A percentile compares a stretch with the other conserved stretches of the same genome.
Conservation (phyloP, 2,329 filamentous ascomycete species). For the Fusarium keratoplasticum region DNA sequence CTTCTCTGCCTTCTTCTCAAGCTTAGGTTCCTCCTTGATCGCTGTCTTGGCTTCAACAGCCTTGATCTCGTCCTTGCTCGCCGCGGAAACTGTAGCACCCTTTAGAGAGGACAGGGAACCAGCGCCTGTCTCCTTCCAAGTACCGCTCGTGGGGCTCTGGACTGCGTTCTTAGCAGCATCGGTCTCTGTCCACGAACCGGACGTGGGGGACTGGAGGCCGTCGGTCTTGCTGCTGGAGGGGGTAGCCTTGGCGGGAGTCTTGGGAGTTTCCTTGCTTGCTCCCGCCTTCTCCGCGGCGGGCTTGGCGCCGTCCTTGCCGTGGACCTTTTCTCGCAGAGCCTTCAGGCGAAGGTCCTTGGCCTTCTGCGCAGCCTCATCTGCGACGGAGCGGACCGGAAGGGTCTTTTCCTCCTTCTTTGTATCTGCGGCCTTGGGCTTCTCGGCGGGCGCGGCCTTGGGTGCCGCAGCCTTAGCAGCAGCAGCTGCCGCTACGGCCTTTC, state of each 20-base stretch:
- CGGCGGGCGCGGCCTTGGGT: slow-evolving; percentile 31
- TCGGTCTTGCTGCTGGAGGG: slow-evolving; percentile 28
- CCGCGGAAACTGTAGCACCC: slow-evolving; percentile 49
- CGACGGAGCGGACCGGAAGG: slow-evolving; percentile 65
- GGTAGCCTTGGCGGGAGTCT: slow-evolving; percentile 17
- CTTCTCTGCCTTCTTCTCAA: slow-evolving; percentile 50
- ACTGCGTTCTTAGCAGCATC: slow-evolving; percentile 48
- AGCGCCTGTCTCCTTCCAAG: slow-evolving; percentile 53
- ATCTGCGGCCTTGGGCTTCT: slow-evolving; percentile 28
- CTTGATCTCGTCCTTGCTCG: slow-evolving; percentile 53
- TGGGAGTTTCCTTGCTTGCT: neutral
- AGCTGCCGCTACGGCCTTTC: slow-evolving; percentile 40
- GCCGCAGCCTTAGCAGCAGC: slow-evolving; percentile 32
- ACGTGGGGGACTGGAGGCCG: slow-evolving; percentile 60
- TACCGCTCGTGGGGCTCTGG: slow-evolving; percentile 57
- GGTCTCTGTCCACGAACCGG: slow-evolving; percentile 54
- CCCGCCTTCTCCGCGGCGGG: neutral
- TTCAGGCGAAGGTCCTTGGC: slow-evolving; percentile 70
- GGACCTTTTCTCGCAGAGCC: slow-evolving; percentile 65
- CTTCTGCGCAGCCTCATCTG: slow-evolving; percentile 74
- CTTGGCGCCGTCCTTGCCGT: slow-evolving; percentile 56
- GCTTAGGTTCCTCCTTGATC: slow-evolving; percentile 53
- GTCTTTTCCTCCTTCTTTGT: slow-evolving; percentile 45
- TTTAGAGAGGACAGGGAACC: slow-evolving; percentile 23
- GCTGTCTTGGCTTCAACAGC: slow-evolving; percentile 52